Conservation (phyloP, 164 flowering plant species). For the Saururus chinensis region DNA sequence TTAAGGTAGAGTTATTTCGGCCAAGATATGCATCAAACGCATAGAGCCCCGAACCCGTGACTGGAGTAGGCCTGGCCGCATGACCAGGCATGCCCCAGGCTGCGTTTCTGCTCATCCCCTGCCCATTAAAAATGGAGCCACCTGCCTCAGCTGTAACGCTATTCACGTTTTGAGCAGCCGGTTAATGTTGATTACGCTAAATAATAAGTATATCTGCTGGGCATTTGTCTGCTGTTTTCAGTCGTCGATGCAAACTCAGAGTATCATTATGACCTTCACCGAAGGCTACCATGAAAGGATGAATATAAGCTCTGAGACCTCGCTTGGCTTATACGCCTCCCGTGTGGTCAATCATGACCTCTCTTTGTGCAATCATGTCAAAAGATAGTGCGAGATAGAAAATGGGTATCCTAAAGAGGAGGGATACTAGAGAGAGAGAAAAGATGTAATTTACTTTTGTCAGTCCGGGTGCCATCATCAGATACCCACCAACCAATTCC, state of each 20-base stretch:
- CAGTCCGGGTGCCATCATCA: constrained; percentile 1
- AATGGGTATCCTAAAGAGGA: neutral
- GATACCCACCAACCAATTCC: constrained; percentile 1
- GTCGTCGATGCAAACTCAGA: neutral
- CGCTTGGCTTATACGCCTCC: constrained; percentile 7
- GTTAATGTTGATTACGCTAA: neutral
- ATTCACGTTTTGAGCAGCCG: neutral
- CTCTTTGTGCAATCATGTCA: constrained; percentile 9
- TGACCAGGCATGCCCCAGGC: no score
- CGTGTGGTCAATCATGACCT: constrained; percentile 18
- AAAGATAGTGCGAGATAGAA: neutral
- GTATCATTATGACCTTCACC: neutral
- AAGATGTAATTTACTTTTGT: neutral
- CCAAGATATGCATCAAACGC: neutral
- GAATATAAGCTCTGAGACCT: neutral
- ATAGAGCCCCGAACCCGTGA: constrained; percentile 2
- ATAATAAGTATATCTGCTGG: neutral
- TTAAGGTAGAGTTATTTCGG: neutral
- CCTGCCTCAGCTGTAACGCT: no score
- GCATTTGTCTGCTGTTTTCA: neutral
- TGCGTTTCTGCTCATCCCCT: neutral
- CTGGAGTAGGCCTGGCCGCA: neutral
- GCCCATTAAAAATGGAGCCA: no score
- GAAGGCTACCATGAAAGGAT: neutral
- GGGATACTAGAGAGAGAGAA: neutral